Percentiles rank a stretch among this genome's conserved stretches.
phyloP scores from a whole-genome alignment of 2,329 filamentous ascomycete genomes.

The Akanthomyces uredinophilus region DNA sequence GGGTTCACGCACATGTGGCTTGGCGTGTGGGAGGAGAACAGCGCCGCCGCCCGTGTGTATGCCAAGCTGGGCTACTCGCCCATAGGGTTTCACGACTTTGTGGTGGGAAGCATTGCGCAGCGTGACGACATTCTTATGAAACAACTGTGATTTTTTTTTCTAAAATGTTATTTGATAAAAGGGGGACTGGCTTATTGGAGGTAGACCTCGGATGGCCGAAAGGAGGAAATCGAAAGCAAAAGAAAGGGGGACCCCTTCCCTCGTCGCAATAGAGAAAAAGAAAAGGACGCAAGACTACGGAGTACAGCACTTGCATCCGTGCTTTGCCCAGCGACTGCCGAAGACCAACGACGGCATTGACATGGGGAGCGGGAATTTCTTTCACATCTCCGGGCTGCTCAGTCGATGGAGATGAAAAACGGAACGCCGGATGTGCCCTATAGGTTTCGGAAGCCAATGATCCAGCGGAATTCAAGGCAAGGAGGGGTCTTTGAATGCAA shows the following conservation, averaged over 20 bases:
- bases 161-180: background rate
- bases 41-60: conserved; percentile 34
- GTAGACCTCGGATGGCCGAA: background rate
- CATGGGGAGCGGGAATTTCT: too few species aligned
- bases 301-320: too few species aligned
- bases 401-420: too few species aligned
- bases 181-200: background rate
- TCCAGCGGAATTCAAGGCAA: background rate
- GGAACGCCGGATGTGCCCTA: background rate
- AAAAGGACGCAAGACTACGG: too few species aligned
- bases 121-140: conserved; percentile 40
- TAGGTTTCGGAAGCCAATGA: background rate
- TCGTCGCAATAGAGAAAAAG: too few species aligned
- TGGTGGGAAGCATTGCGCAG: conserved; percentile 35
- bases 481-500: background rate
- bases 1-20: conserved; percentile 39
- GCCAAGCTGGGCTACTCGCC: conserved; percentile 34
- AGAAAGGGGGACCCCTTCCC: too few species aligned
- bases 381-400: too few species aligned
- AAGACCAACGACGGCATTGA: too few species aligned
- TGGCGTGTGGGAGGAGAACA: conserved; percentile 44
- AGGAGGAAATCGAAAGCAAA: too few species aligned
- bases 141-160: conserved; percentile 20
- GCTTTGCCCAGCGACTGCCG: too few species aligned
- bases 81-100: conserved; percentile 38